Conservation (phyloP, 805 yeast genomes). For the Helenozyma baotianmanensis region DNA sequence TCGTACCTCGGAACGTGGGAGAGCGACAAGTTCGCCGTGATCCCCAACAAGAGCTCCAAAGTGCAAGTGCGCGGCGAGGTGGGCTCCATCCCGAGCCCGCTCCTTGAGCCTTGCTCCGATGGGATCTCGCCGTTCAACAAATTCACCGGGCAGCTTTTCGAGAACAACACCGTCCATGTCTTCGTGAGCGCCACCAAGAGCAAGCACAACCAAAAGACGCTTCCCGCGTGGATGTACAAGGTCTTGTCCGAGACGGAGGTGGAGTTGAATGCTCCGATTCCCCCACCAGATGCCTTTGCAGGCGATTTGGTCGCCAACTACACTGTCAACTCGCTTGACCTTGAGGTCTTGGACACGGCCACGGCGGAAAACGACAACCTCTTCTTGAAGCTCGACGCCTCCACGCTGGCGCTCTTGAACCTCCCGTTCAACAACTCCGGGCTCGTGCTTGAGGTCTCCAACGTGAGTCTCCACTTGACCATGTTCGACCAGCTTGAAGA, state of each 20-base stretch:
- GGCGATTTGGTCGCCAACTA: no score
- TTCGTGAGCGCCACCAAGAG: slow-evolving; percentile 13
- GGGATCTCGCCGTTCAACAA: slow-evolving; percentile 19
- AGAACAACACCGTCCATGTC: slow-evolving; percentile 14
- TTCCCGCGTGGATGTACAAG: slow-evolving; percentile 25
- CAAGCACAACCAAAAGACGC: slow-evolving; percentile 3
- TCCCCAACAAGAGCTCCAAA: no score
- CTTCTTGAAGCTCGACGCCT: no score
- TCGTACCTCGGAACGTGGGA: slow-evolving; percentile 23
- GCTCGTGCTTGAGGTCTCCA: no score
- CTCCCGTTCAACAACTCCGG: no score
- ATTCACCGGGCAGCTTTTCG: slow-evolving; percentile 16
- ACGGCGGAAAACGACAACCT: no score
- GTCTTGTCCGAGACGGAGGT: slow-evolving; percentile 8
- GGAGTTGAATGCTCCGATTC: slow-evolving; percentile 1
- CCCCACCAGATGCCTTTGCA: no score
- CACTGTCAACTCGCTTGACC: no score
- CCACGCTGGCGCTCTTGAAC: no score
- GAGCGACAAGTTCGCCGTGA: slow-evolving; percentile 7
- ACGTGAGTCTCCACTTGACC: neutral
- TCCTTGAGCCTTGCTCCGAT: slow-evolving; percentile 18
- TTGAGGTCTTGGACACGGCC: no score
- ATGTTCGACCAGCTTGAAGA: neutral
- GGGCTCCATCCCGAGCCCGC: slow-evolving; percentile 13
- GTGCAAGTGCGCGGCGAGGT: no score